A percentile compares a stretch with the other conserved stretches of the same genome.
Conservation (phyloP, 2,329 filamentous ascomycete genomes). For the Tolypocladium album region DNA sequence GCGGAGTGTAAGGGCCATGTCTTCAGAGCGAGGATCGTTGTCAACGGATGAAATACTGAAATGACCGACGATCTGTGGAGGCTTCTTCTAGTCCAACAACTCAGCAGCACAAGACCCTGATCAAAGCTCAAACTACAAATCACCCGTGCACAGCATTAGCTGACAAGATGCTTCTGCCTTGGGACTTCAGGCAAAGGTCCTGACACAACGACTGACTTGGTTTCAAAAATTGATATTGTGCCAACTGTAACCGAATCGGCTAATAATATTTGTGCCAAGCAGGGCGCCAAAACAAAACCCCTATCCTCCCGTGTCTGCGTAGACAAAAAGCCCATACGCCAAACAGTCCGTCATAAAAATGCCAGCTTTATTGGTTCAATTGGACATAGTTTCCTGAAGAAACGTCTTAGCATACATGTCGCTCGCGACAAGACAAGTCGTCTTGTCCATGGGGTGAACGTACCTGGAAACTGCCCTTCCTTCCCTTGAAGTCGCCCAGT, state of each 20-base stretch:
- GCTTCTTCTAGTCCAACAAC: too few species aligned
- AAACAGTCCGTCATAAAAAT: not conserved
- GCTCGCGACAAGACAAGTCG: not conserved
- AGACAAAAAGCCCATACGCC: not conserved
- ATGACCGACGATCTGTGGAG: too few species aligned
- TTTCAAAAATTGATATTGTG: not conserved
- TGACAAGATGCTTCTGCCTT: too few species aligned
- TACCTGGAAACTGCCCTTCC: conserved; percentile 91
- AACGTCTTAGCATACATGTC: not conserved
- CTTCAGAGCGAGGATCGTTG: too few species aligned
- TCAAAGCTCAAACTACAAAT: too few species aligned
- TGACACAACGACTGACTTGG: not conserved
- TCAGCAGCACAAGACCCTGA: too few species aligned
- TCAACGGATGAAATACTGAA: too few species aligned
- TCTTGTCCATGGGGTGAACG: conserved; percentile 11
- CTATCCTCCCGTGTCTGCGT: not conserved
- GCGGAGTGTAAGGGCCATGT: too few species aligned
- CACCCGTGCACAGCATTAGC: too few species aligned
- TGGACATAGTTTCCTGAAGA: conserved; percentile 39
- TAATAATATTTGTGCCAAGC: not conserved
- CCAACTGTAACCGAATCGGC: not conserved
- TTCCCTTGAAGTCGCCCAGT: conserved; percentile 68
- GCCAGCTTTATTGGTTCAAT: conserved; percentile 14
- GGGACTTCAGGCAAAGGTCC: too few species aligned
- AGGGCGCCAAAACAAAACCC: not conserved